A percentile compares a stretch with the other conserved stretches of the same genome.
Conservation (phyloP, 139 green algal species). For the Micractinium sp. region DNA sequence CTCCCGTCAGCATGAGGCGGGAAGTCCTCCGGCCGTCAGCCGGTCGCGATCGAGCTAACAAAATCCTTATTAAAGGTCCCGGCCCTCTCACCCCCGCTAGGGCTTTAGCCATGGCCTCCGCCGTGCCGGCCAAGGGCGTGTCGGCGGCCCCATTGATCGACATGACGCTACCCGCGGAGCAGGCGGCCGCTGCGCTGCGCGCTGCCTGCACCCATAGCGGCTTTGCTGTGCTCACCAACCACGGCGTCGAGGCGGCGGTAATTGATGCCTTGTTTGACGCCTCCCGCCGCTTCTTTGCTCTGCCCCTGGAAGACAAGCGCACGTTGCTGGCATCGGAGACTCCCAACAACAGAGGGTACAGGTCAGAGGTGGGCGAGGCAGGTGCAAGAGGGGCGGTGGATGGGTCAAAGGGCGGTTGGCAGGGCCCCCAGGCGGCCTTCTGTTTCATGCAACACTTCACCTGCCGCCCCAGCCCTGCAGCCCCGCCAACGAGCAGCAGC, state of each 20-base stretch:
- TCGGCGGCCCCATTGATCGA: background rate
- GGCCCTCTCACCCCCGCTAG: too few relatives aligned
- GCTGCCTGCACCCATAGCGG: background rate
- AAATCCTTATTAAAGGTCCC: too few relatives aligned
- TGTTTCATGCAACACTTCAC: too few relatives aligned
- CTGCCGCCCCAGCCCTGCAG: background rate
- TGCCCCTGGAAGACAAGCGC: background rate
- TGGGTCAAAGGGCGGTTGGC: too few relatives aligned
- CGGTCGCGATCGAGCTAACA: too few relatives aligned
- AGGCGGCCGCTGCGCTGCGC: background rate
- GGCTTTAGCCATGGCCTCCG: too few relatives aligned
- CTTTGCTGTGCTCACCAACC: background rate
- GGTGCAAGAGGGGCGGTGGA: too few relatives aligned
- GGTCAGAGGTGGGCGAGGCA: background rate
- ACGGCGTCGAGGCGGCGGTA: background rate
- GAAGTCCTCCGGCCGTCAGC: too few relatives aligned
- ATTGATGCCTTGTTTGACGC: background rate
- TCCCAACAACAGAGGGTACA: background rate
- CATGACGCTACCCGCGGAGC: background rate
- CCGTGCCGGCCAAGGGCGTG: too few relatives aligned
- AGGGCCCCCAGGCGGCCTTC: too few relatives aligned
- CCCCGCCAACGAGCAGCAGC: background rate
- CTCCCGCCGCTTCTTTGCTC: background rate
- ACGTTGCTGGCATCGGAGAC: background rate
- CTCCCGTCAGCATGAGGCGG: too few relatives aligned